A percentile compares a stretch with the other conserved stretches of the same genome.
phyloP scores from a whole-genome alignment of 1,139 yeast species.

The Saccharomyces uvarum region DNA sequence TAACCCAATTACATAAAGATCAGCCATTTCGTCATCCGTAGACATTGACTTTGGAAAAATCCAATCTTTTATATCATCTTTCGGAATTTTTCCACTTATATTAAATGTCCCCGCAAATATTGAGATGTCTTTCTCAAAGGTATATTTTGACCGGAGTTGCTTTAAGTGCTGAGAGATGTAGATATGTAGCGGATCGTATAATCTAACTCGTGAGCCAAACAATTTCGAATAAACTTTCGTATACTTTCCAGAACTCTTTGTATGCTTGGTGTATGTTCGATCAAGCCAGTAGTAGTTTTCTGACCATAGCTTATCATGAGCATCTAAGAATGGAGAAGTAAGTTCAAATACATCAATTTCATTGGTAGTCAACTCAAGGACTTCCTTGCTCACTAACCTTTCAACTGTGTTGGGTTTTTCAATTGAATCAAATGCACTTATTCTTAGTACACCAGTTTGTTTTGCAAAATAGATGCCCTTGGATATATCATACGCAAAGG shows the following conservation, averaged over 20 bases:
- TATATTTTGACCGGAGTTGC: slow-evolving; percentile 43
- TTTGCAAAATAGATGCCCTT: slow-evolving; percentile 49
- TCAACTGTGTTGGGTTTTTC: slow-evolving; percentile 55
- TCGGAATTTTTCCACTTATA: slow-evolving; percentile 52
- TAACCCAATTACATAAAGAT: slow-evolving; percentile 73
- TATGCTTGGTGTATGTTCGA: slow-evolving; percentile 35
- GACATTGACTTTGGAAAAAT: slow-evolving; percentile 40
- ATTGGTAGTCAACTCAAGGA: slow-evolving; percentile 49
- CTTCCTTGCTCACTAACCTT: slow-evolving; percentile 53
- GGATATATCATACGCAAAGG: slow-evolving; percentile 49
- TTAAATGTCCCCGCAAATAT: slow-evolving; percentile 65
- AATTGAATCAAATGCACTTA: slow-evolving; percentile 60
- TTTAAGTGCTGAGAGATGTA: slow-evolving; percentile 50
- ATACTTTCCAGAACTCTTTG: slow-evolving; percentile 26
- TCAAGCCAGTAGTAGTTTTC: slow-evolving; percentile 48
- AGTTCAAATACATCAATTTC: slow-evolving; percentile 39
- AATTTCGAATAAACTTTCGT: slow-evolving; percentile 26
- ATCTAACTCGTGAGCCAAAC: slow-evolving; percentile 34
- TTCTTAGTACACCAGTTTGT: slow-evolving; percentile 61
- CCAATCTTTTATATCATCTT: slow-evolving; percentile 51
- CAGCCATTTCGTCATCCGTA: slow-evolving; percentile 38
- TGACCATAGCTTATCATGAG: slow-evolving; percentile 55
- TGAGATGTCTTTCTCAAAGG: slow-evolving; percentile 43
- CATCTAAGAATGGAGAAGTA: slow-evolving; percentile 39
- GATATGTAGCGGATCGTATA: slow-evolving; percentile 67